Base-by-base conservation (phyloP, 2,329 filamentous ascomycete genomes). In the Stemphylium lycopersici region DNA sequence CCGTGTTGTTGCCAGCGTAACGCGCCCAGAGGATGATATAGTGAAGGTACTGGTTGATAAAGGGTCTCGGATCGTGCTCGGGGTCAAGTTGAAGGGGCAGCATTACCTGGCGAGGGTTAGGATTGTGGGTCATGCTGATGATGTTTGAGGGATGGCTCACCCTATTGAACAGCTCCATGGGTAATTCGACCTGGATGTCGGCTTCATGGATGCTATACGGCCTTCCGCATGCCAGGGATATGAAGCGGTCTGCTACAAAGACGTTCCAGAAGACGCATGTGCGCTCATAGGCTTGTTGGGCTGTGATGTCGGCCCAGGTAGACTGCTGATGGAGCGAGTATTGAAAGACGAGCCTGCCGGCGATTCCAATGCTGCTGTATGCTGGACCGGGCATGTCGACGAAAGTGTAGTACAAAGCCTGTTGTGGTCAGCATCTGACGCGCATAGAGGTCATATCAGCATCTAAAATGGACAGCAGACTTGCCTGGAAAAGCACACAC, bases 231-330 rank as follows among this genome's bases (percentile, higher is more conserved):
- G 69, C 67, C 11, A 71, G 45, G 0, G 70, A 66, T 34, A 73
- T 70, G 6, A 62, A 62, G 15, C 65, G 66, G 41, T 74, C 71
- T 10, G 59, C 34, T 13, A 68, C 57, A 20, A 67, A 63, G 1
- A 70, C 41, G 5, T 61, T 67, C 70, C 71, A 74, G 44, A 74
- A 72, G 0, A 68, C 58, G 37, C 62, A 65, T 32, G 68, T 52
- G 7, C 63, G 66, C 55, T 64, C 59, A 38, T 68, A 66, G 8
- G 56, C 53, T 18, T 67, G 54, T 37, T 62, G 12, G 37, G 58
- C 13, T 26, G 55, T 44, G 36, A 61, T 22, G 34, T 59, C 45
- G n/a, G 45, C 6, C 61, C 62, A 66, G 4, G 60, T 63, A 2
- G 58, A 61, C 24, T 70, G 65, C 10, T 66, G 63, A 32, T 74